A percentile compares a stretch with the other conserved stretches of the same genome.
Conservation (phyloP, 345 rosid genomes). For the Lepidium aucheri region DNA sequence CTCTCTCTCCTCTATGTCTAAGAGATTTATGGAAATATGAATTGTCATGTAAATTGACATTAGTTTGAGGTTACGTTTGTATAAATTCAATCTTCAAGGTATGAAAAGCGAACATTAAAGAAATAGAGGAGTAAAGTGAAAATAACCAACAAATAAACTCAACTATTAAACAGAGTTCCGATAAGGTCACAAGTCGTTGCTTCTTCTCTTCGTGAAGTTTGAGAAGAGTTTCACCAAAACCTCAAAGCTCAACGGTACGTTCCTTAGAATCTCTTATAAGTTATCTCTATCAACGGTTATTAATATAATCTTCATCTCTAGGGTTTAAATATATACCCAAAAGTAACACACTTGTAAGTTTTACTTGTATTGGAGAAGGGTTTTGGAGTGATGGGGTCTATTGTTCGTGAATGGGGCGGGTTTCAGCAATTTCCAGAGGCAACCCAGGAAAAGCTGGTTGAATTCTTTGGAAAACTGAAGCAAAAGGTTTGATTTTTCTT, state of each 20-base stretch:
- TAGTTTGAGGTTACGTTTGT: neutral
- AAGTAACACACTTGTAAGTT: neutral
- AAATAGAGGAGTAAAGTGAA: constrained; percentile 4
- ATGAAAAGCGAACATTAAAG: neutral
- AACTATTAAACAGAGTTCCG: constrained; percentile 2
- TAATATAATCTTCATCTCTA: neutral
- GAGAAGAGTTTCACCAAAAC: constrained; percentile 4
- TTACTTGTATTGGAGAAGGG: neutral
- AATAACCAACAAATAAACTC: neutral
- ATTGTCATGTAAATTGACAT: neutral
- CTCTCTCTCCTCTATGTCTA: no score
- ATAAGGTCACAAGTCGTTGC: constrained; percentile 11
- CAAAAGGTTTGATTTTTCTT: constrained; percentile 43
- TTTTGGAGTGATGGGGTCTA: constrained; percentile 35
- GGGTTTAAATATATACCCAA: neutral
- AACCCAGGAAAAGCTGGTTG: constrained; percentile 53
- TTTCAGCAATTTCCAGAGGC: constrained; percentile 74
- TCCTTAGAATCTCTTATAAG: neutral
- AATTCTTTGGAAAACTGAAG: constrained; percentile 56
- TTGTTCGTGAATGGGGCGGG: constrained; percentile 69
- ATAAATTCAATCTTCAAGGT: neutral
- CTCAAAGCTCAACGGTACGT: constrained; percentile 16
- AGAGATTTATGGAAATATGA: constrained; percentile 3
- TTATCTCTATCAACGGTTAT: neutral
- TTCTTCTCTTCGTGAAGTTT: neutral